Evolutionary conservation across 192 early-diverging fungal genomes (phyloP), one percentile per base, ranked within the genome.

Genomic region (Coemansia sp.): DNA sequence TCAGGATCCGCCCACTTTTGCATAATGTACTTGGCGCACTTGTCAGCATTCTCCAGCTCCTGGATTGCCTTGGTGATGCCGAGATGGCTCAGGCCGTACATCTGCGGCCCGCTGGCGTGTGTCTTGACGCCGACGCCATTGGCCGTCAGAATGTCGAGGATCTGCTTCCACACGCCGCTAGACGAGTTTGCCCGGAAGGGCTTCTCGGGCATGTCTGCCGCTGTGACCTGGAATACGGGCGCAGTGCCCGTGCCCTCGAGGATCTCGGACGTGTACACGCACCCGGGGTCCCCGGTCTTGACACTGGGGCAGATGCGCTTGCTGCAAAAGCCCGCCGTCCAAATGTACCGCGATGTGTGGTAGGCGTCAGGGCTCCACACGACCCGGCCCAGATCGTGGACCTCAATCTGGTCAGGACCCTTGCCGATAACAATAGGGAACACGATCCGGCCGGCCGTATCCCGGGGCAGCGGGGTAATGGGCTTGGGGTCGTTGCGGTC

Each of bases 21-120:
- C 41, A 42, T 53, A 29, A 60, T 61, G 38, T 75, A 75, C 34
- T 67, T 67, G 31, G 40, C 17, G 51, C 71, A 75, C 17, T 44
- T 54, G 12, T 45, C 38, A 2, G 60, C 68, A 22, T 59, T 53
- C 1, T 67, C 65, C 36, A 76, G 75, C 26, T 82, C 84, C 53
- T 86, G 84, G 36, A 86, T 84, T 26, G 76, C 76, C 67, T 86
- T 86, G 30, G 83, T 86, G 17, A 86, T 77, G 9, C 78, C 84
- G 26, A 86, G 45, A 47, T 86, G 61, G 35, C 77, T 79, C 34
- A 86, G 40, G 0, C 84, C 84, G 31, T 79, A 80, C 82, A 86
- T 82, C 32, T 84, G 78, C 26, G 84, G 84, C 14, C 84, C 84
- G 36, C 80, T 82, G 0, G 81, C 82, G 45, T 86, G 84, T 0